Evolutionary conservation across 768 basidiomycete species (phyloP).

Genomic region (Hericium alpestre): DNA sequence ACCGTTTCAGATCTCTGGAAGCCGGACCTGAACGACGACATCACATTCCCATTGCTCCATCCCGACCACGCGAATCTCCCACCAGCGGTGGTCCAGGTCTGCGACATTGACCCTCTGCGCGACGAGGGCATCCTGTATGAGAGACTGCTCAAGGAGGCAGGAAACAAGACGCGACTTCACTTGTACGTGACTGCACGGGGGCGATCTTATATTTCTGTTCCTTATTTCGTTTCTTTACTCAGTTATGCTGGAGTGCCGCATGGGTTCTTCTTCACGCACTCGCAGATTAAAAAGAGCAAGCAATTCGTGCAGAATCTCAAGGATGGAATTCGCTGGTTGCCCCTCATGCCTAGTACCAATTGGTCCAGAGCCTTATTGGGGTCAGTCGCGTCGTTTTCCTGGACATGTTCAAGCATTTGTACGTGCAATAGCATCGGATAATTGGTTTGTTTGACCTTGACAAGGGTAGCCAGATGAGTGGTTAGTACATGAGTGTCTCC

Average conservation of each 20-base stretch:
- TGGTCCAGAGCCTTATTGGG: too few species aligned
- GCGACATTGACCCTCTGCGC: background rate
- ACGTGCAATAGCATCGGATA: too few species aligned
- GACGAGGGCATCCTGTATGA: conserved; percentile 1
- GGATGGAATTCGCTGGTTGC: background rate
- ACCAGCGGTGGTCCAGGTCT: background rate
- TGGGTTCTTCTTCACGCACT: background rate
- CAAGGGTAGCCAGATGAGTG: too few species aligned
- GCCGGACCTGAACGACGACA: too few species aligned
- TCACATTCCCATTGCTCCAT: background rate
- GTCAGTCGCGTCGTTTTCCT: too few species aligned
- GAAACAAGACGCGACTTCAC: background rate
- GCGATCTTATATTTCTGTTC: background rate
- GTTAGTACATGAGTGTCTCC: too few species aligned
- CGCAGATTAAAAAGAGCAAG: background rate
- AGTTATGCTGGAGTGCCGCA: conserved; percentile 8
- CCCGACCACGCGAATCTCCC: background rate
- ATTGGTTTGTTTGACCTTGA: too few species aligned
- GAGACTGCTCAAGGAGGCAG: background rate
- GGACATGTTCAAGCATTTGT: too few species aligned
- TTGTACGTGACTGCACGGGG: background rate
- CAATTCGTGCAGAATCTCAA: background rate
- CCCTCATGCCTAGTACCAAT: background rate
- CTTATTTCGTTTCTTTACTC: background rate
- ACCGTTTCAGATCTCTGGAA: too few species aligned